These are phyloP conservation scores for Lignosus rhinocerotis DNA, from an alignment of 1,284 basidiomycete species.

Conservation along the genomic window DNA sequence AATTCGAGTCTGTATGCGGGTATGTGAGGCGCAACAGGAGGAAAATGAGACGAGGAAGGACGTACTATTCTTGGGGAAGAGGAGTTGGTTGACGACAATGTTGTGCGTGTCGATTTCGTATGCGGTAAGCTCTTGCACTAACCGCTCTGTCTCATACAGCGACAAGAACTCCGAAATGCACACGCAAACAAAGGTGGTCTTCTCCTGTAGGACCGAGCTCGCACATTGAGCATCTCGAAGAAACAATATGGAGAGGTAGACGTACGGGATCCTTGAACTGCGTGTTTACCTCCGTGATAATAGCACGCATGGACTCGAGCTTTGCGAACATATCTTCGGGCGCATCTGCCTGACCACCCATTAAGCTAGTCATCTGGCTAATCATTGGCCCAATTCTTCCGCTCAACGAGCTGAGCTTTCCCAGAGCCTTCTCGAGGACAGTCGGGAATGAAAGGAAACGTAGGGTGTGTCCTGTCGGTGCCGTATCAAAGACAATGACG, in stretches of 20 bases:
- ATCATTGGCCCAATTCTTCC: constrained; percentile 98
- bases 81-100: constrained; percentile 96
- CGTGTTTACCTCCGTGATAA: constrained; percentile 98
- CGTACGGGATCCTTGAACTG: constrained; percentile 98
- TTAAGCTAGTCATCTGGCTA: constrained; percentile 93
- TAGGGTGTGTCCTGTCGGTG: constrained; percentile 96
- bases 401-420: constrained; percentile 90
- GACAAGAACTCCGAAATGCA: constrained; percentile 99
- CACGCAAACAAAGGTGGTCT: constrained; percentile 97
- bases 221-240: background rate
- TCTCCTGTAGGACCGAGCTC: constrained; percentile 62
- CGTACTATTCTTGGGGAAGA: constrained; percentile 90
- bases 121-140: constrained; percentile 93
- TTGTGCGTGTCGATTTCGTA: constrained; percentile 99
- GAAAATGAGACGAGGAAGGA: background rate
- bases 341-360: constrained; percentile 86
- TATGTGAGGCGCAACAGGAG: background rate
- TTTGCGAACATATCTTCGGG: constrained; percentile 99
- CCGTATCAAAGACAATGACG: constrained; percentile 98
- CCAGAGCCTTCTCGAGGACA: constrained; percentile 96
- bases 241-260: constrained; percentile 14
- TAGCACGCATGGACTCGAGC: constrained; percentile 93
- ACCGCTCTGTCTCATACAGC: constrained; percentile 96
- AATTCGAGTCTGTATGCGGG: constrained; percentile 71
- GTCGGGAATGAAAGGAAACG: constrained; percentile 98